Evolutionary conservation across 2,329 filamentous ascomycete species (phyloP).

Genomic region (Colletotrichum musae): DNA sequence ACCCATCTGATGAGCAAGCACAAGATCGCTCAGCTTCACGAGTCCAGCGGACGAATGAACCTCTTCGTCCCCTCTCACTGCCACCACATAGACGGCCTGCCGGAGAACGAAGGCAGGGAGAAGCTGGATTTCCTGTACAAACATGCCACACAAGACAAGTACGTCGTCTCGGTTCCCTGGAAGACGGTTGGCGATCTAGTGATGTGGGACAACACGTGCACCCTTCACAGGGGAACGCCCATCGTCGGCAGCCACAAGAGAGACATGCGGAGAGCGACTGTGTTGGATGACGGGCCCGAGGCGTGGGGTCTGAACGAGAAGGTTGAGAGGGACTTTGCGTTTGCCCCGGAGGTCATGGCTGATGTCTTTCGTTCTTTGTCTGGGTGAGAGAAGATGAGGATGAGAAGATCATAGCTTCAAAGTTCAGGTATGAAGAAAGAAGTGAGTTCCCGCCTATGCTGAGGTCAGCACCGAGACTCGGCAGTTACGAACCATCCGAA

Average conservation of each 20-base stretch:
- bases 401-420: too few species aligned
- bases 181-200: conserved; percentile 64
- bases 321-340: conserved; percentile 30
- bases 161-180: conserved; percentile 64
- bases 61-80: conserved; percentile 68
- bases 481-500: too few species aligned
- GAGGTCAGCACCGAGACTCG: too few species aligned
- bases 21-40: conserved; percentile 65
- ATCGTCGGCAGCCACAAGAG: conserved; percentile 64
- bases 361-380: conserved; percentile 19
- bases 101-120: conserved; percentile 51
- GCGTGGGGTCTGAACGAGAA: conserved; percentile 56
- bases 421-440: too few species aligned
- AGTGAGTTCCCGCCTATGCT: too few species aligned
- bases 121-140: conserved; percentile 58
- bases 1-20: conserved; percentile 59
- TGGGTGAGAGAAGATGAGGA: neutral
- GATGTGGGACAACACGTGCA: conserved; percentile 72
- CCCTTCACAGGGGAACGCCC: conserved; percentile 66
- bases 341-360: conserved; percentile 22
- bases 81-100: conserved; percentile 65
- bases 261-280: conserved; percentile 70
- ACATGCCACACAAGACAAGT: conserved; percentile 64
- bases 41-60: conserved; percentile 65
- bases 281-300: conserved; percentile 60